Base-by-base conservation (phyloP, 352 stramenopile species). In the Globisporangium spiculum region DNA sequence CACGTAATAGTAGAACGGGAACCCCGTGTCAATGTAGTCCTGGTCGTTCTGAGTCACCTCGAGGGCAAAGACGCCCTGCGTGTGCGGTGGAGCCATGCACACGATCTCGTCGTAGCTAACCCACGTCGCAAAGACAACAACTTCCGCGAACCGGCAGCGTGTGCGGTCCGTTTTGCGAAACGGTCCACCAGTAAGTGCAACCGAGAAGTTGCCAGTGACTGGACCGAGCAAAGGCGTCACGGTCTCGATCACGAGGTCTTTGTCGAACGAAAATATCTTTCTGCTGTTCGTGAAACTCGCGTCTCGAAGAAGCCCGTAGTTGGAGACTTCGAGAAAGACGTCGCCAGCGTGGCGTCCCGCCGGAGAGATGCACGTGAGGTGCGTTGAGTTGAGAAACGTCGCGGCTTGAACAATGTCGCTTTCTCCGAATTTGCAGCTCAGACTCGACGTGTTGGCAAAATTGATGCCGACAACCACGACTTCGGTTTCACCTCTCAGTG, bases 11-110 rank as follows among this genome's bases (percentile, higher is more conserved):
- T 81, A 69, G 66, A 98, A 98, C 3, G 82, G 71, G 2, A 87
- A 54, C 0, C 69, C 67, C 1, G 74, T 82, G 52, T 87, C 68
- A 0, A 83, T 88, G 69, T 96, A 98, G 69, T 99, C 93, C 73
- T 98, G 94, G 34, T 86, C 90, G 71, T 99, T 99, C 52, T 89
- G 70, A 24, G 91, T 92, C 32, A 99, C 81, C 66, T 96, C 74
- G 0, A 98, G 74, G 2, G 80, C 73, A 54, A 97, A 93, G 0
- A 90, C 68, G 0, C 94, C 94, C 0, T 81, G 60, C 3, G 63
- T 41, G 44, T 96, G 81, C 0, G 81, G 76, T 26, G 90, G 92
- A n/a, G 92, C 88, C 26, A 77, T 81, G 73, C 90, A 98, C 38
- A 75, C 63, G 16, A 98, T 79, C 73, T 90, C 78, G 44, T 87